A percentile compares a stretch with the other conserved stretches of the same genome.
Evolutionary conservation across 208 protist genomes (phyloP).

Genomic region (Ichthyophonus hoferi): DNA sequence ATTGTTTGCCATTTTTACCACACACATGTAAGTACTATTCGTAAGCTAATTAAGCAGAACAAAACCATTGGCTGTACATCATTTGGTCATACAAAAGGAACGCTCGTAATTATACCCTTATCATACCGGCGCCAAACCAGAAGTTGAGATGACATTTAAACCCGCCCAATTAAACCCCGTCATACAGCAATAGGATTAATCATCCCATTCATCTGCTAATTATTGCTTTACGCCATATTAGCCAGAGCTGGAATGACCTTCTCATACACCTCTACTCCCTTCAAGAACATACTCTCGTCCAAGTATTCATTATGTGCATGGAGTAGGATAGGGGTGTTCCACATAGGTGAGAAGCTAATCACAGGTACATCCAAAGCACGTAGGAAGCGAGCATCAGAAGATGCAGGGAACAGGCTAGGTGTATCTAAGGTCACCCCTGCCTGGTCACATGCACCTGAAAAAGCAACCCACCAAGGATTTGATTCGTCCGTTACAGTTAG

Average conservation of each 20-base stretch:
- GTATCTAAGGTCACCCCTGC: background rate
- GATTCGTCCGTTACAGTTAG: slow-evolving; percentile 22
- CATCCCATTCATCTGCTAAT: no score
- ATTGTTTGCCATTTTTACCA: no score
- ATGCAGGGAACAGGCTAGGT: slow-evolving; percentile 64
- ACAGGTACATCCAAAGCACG: slow-evolving; percentile 55
- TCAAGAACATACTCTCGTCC: slow-evolving; percentile 52
- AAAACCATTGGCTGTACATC: no score
- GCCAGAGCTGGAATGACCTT: slow-evolving; percentile 50
- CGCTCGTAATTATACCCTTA: no score
- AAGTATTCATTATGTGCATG: slow-evolving; percentile 77
- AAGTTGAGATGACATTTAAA: no score
- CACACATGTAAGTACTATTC: no score
- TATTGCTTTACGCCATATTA: no score
- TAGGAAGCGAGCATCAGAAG: slow-evolving; percentile 32
- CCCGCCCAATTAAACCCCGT: no score
- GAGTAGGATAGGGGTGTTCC: slow-evolving; percentile 65
- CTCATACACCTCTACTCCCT: slow-evolving; percentile 58
- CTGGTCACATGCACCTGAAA: slow-evolving; percentile 30
- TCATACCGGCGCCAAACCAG: no score
- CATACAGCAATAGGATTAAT: no score
- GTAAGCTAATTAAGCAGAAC: no score
- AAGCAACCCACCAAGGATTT: slow-evolving; percentile 47
- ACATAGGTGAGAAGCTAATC: slow-evolving; percentile 71
- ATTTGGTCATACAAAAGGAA: no score